Conservation (phyloP, 2,329 filamentous ascomycete genomes). For the Arachnopeziza araneosa region DNA sequence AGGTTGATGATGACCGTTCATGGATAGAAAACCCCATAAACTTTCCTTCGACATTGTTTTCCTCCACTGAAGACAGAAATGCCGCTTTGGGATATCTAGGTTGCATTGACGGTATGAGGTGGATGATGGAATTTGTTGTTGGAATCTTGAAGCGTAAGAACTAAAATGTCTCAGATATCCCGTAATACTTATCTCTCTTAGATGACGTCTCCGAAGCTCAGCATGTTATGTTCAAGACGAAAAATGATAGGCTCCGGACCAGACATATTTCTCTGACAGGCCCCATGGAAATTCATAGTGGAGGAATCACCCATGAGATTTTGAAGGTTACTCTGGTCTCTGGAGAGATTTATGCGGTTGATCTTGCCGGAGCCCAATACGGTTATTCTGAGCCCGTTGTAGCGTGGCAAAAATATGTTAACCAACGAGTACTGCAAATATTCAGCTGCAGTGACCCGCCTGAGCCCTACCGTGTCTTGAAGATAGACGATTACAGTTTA, state of each 20-base stretch:
- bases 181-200: background rate
- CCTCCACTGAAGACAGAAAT: background rate
- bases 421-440: background rate
- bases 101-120: background rate
- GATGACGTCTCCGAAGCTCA: background rate
- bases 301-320: background rate
- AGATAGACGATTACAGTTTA: background rate
- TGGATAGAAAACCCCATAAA: background rate
- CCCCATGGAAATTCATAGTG: background rate
- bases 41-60: background rate
- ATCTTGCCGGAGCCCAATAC: background rate
- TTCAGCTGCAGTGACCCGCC: background rate
- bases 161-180: background rate
- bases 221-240: background rate
- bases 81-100: background rate
- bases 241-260: background rate
- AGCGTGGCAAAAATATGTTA: background rate
- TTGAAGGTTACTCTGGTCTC: background rate
- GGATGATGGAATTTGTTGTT: conserved; percentile 3
- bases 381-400: background rate
- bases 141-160: background rate
- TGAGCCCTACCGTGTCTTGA: background rate
- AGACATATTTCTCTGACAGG: background rate
- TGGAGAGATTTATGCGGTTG: background rate
- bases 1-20: background rate